These are phyloP conservation scores for Metschnikowia similis DNA, from an alignment of 805 yeast genomes.

Conservation along the genomic window DNA sequence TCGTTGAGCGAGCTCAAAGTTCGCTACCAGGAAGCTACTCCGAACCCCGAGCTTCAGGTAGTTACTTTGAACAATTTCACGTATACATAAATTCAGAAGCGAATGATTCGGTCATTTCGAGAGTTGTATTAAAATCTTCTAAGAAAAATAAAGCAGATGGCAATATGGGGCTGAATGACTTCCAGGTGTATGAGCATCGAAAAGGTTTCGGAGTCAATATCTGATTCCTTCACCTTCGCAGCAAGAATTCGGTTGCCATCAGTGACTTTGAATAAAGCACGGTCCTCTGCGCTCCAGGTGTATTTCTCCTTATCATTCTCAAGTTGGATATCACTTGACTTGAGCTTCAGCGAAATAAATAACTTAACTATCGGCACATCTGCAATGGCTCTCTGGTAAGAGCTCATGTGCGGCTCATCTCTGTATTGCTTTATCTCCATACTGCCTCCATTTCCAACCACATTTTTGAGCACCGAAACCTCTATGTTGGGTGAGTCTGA, in stretches of 20 bases:
- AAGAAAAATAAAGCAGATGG: constrained; percentile 7
- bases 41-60: constrained; percentile 29
- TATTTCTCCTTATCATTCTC: constrained; percentile 5
- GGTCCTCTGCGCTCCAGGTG: constrained; percentile 7
- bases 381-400: constrained; percentile 2
- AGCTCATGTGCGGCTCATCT: not conserved
- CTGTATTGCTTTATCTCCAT: constrained; percentile 7
- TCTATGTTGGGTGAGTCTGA: not conserved
- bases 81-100: constrained; percentile 13
- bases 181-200: constrained; percentile 6
- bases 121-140: not conserved
- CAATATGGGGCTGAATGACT: constrained; percentile 9
- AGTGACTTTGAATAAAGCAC: constrained; percentile 6
- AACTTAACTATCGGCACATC: not conserved
- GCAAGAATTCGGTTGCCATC: constrained; percentile 1
- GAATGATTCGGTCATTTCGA: not conserved
- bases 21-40: constrained; percentile 29
- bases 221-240: not conserved
- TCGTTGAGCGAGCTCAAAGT: constrained; percentile 27
- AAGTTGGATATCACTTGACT: constrained; percentile 5
- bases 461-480: constrained; percentile 3
- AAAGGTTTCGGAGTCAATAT: constrained; percentile 2
- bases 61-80: constrained; percentile 34
- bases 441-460: constrained; percentile 20
- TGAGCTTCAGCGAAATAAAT: constrained; percentile 10